Evolutionary conservation across 1,284 basidiomycete species (phyloP).

Genomic region (Tilletia indica): DNA sequence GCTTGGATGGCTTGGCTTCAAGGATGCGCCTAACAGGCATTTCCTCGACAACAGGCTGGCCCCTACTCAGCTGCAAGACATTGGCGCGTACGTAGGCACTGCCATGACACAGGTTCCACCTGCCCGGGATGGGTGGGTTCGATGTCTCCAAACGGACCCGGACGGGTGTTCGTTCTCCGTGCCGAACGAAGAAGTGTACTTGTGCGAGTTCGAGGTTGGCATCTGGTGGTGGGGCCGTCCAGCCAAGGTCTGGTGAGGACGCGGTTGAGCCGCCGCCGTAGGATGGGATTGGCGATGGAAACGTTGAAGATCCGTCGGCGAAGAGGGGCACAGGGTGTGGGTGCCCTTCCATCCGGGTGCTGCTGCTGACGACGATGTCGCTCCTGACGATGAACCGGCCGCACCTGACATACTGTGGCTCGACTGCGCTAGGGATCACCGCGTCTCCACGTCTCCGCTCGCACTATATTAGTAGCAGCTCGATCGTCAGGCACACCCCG

Average conservation of each 20-base stretch:
- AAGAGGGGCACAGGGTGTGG: slow-evolving; percentile 8
- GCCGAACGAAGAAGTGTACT: slow-evolving; percentile 49
- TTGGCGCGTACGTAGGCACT: background rate
- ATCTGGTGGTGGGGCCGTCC: background rate
- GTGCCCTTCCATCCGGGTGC: background rate
- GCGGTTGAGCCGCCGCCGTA: slow-evolving; percentile 15
- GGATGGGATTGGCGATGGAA: slow-evolving; percentile 5
- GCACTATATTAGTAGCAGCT: too few relatives aligned
- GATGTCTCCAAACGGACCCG: slow-evolving; percentile 43
- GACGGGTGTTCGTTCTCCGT: slow-evolving; percentile 52
- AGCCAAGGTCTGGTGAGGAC: slow-evolving; percentile 3
- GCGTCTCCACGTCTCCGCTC: too few relatives aligned
- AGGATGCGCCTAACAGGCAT: slow-evolving; percentile 31
- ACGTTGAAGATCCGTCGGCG: slow-evolving; percentile 14
- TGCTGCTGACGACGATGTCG: too few relatives aligned
- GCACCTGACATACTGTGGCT: background rate
- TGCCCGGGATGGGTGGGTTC: slow-evolving; percentile 38
- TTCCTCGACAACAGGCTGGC: background rate
- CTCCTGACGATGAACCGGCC: background rate
- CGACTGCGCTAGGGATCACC: too few relatives aligned
- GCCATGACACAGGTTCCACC: slow-evolving; percentile 51
- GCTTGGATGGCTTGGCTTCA: slow-evolving; percentile 32
- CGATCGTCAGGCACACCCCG: too few relatives aligned
- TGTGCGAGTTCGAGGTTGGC: slow-evolving; percentile 32
- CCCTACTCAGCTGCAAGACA: slow-evolving; percentile 12